Percentiles rank a stretch among this genome's conserved stretches.
These are phyloP conservation scores for Macadamia tetraphylla DNA, from an alignment of 164 flowering plant genomes.

Conservation along the genomic window DNA sequence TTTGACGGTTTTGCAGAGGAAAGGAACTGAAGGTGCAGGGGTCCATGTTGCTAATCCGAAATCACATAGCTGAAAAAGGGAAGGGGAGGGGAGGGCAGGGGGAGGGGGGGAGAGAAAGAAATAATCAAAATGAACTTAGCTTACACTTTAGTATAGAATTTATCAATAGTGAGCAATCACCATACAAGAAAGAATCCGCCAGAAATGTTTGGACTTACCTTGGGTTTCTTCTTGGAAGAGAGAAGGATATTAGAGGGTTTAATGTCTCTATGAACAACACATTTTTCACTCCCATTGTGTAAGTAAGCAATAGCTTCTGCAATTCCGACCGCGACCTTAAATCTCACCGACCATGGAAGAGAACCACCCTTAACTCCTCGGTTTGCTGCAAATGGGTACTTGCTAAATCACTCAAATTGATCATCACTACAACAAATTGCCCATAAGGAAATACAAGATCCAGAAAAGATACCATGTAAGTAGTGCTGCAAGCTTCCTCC, in stretches of 20 bases:
- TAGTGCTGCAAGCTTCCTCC: conserved; percentile 87
- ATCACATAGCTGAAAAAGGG: conserved; percentile 70
- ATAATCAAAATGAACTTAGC: neutral
- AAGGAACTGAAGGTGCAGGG: conserved; percentile 81
- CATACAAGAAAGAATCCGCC: neutral
- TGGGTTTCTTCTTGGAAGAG: conserved; percentile 68
- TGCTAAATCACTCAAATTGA: conserved; percentile 13
- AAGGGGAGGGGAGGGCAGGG: too few species aligned
- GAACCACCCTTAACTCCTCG: conserved; percentile 45
- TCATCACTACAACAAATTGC: conserved; percentile 7
- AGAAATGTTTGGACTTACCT: conserved; percentile 32
- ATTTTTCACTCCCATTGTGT: conserved; percentile 76
- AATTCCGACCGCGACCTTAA: conserved; percentile 73
- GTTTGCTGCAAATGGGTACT: conserved; percentile 41
- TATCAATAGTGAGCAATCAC: neutral
- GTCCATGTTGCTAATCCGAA: conserved; percentile 96
- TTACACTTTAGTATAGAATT: neutral
- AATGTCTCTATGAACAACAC: conserved; percentile 90
- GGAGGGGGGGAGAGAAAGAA: too few species aligned
- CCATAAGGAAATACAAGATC: neutral
- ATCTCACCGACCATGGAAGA: conserved; percentile 74
- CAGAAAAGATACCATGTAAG: conserved; percentile 60
- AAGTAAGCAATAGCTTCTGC: conserved; percentile 76
- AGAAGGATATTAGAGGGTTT: conserved; percentile 93
- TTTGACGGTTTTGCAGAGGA: conserved; percentile 94